Base-by-base conservation (phyloP, 2,329 filamentous ascomycete species). In the Neurospora sp. region DNA sequence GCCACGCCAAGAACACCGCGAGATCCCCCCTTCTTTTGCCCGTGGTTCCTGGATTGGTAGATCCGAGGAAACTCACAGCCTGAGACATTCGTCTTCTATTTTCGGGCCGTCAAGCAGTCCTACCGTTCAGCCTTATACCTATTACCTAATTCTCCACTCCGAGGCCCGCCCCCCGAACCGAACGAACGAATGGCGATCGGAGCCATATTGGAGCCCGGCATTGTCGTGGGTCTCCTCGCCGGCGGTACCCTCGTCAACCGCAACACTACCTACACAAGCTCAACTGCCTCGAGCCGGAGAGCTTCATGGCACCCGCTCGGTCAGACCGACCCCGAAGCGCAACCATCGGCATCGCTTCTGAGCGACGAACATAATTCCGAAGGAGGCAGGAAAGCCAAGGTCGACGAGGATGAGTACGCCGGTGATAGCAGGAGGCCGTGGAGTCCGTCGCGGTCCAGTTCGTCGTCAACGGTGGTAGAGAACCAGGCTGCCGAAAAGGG, bases 171-270 rank as follows among this genome's bases (percentile, higher is more conserved):
- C 28, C 46, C n/a, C 3, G 17, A 19, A n/a, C 41, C 12, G 23
- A 62, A 15, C 23, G 8, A 43, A 43, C 23, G 4, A 78, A 78
- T 76, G 38, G 86, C 86, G 41, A 80, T 82, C 65, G 87, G 87
- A 62, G 84, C 85, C 17, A 81, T 88, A 71, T 79, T 89, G 69
- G 88, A 90, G 74, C 88, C 88, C n/a, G 79, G 88, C 15, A 82
- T 88, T 2, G 87, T 90, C 39, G 79, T 89, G 68, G 81, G 83
- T 28, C 81, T 90, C 33, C 82, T 90, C 15, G 84, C 88, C 70
- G 85, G 86, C 69, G 88, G 88, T 36, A 88, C 87, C 17, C 86
- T 86, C 82, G 82, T 90, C 73, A 90, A 90, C 76, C 83, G 87
- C 52, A 82, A 85, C 70, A 73, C 69, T 4, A 40, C 38, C 36